A percentile compares a stretch with the other conserved stretches of the same genome.
Conservation (phyloP, 495 filamentous ascomycete genomes). For the Hyaloscypha hepaticicola region DNA sequence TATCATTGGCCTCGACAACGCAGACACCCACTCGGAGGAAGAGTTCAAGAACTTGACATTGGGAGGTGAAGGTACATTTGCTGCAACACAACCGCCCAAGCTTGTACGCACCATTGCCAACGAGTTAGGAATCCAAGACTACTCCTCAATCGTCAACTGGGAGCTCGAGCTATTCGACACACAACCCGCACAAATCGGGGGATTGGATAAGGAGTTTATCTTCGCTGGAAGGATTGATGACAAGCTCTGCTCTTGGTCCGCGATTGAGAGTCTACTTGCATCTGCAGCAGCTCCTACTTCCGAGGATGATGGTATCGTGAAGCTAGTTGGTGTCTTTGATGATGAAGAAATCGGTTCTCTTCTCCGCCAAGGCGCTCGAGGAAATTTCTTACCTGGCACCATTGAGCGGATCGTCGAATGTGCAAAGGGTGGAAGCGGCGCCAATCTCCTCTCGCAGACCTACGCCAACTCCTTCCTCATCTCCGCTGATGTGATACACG, state of each 20-base stretch:
- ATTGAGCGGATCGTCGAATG: slow-evolving; percentile 83
- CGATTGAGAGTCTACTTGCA: slow-evolving; percentile 80
- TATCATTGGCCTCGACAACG: slow-evolving; percentile 85
- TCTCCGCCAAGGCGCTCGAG: slow-evolving; percentile 83
- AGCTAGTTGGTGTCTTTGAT: slow-evolving; percentile 88
- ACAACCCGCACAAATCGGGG: slow-evolving; percentile 80
- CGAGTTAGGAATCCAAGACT: slow-evolving; percentile 68
- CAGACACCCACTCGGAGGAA: slow-evolving; percentile 46
- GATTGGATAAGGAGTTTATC: slow-evolving; percentile 90
- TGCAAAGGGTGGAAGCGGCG: slow-evolving; percentile 47
- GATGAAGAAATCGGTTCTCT: slow-evolving; percentile 93
- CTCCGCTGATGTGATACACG: slow-evolving; percentile 90
- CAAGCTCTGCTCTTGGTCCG: slow-evolving; percentile 92
- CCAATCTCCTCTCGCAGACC: slow-evolving; percentile 74
- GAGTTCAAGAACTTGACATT: slow-evolving; percentile 37
- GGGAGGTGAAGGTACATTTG: slow-evolving; percentile 59
- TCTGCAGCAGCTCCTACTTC: slow-evolving; percentile 44
- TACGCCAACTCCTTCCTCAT: slow-evolving; percentile 92
- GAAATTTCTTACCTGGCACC: slow-evolving; percentile 79
- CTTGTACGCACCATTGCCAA: slow-evolving; percentile 79
- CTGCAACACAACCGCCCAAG: slow-evolving; percentile 74
- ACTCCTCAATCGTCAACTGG: slow-evolving; percentile 82
- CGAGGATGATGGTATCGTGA: slow-evolving; percentile 57
- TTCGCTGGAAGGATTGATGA: slow-evolving; percentile 95
- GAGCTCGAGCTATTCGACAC: slow-evolving; percentile 95